A percentile compares a stretch with the other conserved stretches of the same genome.
These are phyloP conservation scores for Oxyria digyna DNA, from an alignment of 148 eudicot genomes.

Conservation along the genomic window DNA sequence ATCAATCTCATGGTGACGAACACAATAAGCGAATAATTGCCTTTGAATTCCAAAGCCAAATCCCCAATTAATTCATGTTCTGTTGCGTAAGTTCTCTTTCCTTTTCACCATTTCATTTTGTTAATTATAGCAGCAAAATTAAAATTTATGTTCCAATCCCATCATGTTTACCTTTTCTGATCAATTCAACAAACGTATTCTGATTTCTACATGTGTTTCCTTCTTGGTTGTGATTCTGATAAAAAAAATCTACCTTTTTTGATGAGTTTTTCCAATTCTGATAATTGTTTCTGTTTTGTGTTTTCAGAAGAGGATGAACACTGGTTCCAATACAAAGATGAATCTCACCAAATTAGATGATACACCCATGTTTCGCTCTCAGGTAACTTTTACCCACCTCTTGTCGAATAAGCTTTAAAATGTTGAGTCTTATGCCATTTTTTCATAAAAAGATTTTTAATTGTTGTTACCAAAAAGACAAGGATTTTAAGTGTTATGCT, in stretches of 20 bases:
- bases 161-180: background rate
- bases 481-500: too few species aligned
- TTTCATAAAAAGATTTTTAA: background rate
- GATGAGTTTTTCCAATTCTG: background rate
- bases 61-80: background rate
- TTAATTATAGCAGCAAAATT: background rate
- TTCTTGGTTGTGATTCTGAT: background rate
- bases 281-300: background rate
- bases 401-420: background rate
- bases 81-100: background rate
- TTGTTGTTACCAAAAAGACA: too few species aligned
- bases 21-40: background rate
- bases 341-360: conserved; percentile 8
- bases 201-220: background rate
- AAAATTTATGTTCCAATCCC: background rate
- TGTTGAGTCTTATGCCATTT: background rate
- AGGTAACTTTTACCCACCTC: conserved; percentile 1
- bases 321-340: background rate
- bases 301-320: background rate
- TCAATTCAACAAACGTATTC: background rate
- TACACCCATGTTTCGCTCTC: conserved; percentile 9
- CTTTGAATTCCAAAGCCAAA: background rate
- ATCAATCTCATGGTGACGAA: background rate
- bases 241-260: too few species aligned
- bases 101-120: background rate